Evolutionary conservation across 2,329 filamentous ascomycete genomes (phyloP).

Genomic region (Zymoseptoria pseudotritici): DNA sequence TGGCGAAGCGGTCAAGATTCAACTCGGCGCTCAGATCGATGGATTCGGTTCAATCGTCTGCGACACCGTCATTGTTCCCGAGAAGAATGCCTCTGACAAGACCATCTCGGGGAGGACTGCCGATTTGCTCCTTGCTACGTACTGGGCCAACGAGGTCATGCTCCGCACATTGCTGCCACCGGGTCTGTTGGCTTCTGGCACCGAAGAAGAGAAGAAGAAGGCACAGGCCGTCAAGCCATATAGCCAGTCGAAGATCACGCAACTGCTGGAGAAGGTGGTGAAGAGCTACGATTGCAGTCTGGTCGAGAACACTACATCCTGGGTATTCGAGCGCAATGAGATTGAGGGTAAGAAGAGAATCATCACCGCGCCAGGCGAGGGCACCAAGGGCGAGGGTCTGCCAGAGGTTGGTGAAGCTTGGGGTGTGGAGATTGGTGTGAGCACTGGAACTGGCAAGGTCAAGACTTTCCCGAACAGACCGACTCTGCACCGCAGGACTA

Average conservation of each 20-base stretch:
- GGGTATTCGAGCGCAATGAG: slow-evolving; percentile 93
- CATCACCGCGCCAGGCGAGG: slow-evolving; percentile 77
- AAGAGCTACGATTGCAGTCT: slow-evolving; percentile 86
- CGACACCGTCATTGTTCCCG: slow-evolving; percentile 72
- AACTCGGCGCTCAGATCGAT: slow-evolving; percentile 97
- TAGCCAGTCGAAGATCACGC: slow-evolving; percentile 78
- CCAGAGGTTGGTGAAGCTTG: slow-evolving; percentile 90
- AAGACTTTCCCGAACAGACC: slow-evolving; percentile 83
- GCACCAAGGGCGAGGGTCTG: slow-evolving; percentile 80
- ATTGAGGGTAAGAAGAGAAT: slow-evolving; percentile 99
- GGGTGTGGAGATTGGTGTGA: slow-evolving; percentile 95
- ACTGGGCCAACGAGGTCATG: slow-evolving; percentile 94
- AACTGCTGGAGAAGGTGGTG: slow-evolving; percentile 81
- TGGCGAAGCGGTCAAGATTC: slow-evolving; percentile 89
- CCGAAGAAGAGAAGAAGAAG: slow-evolving; percentile 94
- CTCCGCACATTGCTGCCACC: slow-evolving; percentile 85
- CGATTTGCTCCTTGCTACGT: slow-evolving; percentile 79
- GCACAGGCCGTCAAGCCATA: slow-evolving; percentile 69
- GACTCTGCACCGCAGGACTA: slow-evolving; percentile 88
- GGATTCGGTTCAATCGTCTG: slow-evolving; percentile 95
- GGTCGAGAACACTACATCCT: slow-evolving; percentile 96
- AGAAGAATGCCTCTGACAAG: slow-evolving; percentile 45
- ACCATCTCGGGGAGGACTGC: slow-evolving; percentile 64
- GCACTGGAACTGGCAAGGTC: slow-evolving; percentile 85
- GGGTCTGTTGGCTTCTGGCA: slow-evolving; percentile 72